Base-by-base conservation (phyloP, 2,329 filamentous ascomycete genomes). In the Didymella pomorum region DNA sequence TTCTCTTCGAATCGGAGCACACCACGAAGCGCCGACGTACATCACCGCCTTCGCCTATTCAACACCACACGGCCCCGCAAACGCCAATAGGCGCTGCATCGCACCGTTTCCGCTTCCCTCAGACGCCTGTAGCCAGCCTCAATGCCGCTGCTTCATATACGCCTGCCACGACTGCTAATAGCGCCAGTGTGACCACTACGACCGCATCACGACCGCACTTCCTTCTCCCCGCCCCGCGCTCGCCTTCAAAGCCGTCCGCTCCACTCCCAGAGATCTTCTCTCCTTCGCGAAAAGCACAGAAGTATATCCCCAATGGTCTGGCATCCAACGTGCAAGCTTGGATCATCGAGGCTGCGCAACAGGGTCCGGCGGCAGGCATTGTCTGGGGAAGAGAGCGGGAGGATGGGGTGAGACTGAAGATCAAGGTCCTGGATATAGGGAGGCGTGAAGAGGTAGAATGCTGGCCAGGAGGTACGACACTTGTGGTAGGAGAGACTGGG, bases 191-290 rank as follows among this genome's bases (percentile, higher is more conserved):
- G 35, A 51, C 37, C 2, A n/a, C 59, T 3, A 18, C 58, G 23
- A 26, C 50, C 2, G 48, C 66, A 11, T 14, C 39, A 25, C 74
- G 78, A 43, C 78, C 79, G 10, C 64, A 73, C 16, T 80, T 80
- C 68, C 64, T 80, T 43, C 71, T 75, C 56, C 74, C 77, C 2
- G 66, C 58, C 64, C 3, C 71, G 71, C 12, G 67, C 73, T 3
- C 71, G 69, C 12, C 71, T 74, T 2, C 63, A 54, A 8, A 63
- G 64, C 29, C 55, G 63, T 43, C 45, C 61, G 16, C 5, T 4
- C 81, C 82, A 0, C 71, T 83, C 0, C 83, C 83, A 0, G 81
- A 84, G 39, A 77, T 80, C 37, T 86, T 86, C 69, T 85, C 83
- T 0, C 84, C 84, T 1, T 80, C 81, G 45, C 77, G 82, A 25